Percentiles rank a stretch among this genome's conserved stretches.
phyloP scores from a whole-genome alignment of 257 asterid genomes.

The Penstemon eatonii region DNA sequence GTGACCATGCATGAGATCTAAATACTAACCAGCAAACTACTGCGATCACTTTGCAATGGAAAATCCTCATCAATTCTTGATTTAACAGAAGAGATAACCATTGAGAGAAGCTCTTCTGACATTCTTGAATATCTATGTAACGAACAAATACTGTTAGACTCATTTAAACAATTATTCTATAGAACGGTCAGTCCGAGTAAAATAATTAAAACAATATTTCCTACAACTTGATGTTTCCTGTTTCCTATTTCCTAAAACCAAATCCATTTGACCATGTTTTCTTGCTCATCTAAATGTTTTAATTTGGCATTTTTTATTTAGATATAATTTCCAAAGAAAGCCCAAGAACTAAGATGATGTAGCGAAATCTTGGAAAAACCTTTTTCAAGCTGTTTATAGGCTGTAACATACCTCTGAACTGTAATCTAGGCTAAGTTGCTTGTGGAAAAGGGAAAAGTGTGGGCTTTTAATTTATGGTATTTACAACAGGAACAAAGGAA shows the following conservation, averaged over 20 bases:
- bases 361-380: no score
- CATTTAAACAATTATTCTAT: slow-evolving; percentile 17
- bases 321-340: slow-evolving; percentile 1
- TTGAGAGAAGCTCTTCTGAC: slow-evolving; percentile 73
- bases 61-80: slow-evolving; percentile 66
- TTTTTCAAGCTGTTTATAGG: no score
- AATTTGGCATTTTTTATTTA: background rate
- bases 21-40: slow-evolving; percentile 66
- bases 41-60: slow-evolving; percentile 63
- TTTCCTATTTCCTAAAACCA: slow-evolving; percentile 3
- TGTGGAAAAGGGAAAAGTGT: background rate
- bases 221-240: background rate
- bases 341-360: slow-evolving; percentile 13
- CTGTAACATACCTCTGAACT: no score
- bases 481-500: background rate
- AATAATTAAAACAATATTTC: background rate
- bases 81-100: slow-evolving; percentile 62
- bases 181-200: background rate
- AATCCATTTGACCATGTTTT: no score
- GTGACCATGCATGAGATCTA: slow-evolving; percentile 21
- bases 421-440: background rate
- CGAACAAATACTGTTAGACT: slow-evolving; percentile 26
- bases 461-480: background rate
- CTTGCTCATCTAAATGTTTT: no score
- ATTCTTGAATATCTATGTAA: slow-evolving; percentile 78